Percentiles rank a stretch among this genome's conserved stretches.
phyloP scores from a whole-genome alignment of 1,284 basidiomycete species.

The Cryptococcus jaspeensis region DNA sequence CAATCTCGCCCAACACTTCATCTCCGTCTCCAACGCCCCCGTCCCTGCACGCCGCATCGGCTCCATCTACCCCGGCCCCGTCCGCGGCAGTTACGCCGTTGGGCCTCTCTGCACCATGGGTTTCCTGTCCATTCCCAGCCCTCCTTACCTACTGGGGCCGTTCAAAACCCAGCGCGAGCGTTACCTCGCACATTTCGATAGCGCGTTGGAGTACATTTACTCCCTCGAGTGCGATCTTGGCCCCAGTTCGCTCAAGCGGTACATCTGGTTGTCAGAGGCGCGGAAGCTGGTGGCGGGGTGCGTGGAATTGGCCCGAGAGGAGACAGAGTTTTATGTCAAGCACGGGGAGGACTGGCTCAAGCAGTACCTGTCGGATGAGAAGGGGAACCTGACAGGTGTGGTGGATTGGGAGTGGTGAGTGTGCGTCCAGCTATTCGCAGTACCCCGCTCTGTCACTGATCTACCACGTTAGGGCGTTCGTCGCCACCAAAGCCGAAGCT shows the following conservation, averaged over 20 bases:
- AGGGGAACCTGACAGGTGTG: no score
- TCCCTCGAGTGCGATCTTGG: neutral
- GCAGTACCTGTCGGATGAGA: no score
- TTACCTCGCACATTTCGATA: conserved; percentile 10
- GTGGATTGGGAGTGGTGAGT: conserved; percentile 26
- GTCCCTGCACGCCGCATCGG: conserved; percentile 1
- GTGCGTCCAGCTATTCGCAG: no score
- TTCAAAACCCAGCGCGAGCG: conserved; percentile 12
- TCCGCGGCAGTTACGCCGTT: neutral
- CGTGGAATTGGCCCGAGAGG: conserved; percentile 2
- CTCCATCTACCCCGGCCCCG: neutral
- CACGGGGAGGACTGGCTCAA: no score
- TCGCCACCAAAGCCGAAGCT: no score
- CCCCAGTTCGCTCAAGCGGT: neutral
- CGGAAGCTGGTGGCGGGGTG: conserved; percentile 4
- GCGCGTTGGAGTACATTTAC: neutral
- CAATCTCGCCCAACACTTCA: neutral
- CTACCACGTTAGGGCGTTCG: neutral
- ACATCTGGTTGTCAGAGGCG: neutral
- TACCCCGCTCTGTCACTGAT: neutral
- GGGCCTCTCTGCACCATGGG: conserved; percentile 7
- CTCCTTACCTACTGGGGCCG: conserved; percentile 11
- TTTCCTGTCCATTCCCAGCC: neutral
- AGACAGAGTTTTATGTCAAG: conserved; percentile 8
- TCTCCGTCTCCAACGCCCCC: no score